These are phyloP conservation scores for Paxillus involutus DNA, from an alignment of 768 basidiomycete species.

Conservation along the genomic window DNA sequence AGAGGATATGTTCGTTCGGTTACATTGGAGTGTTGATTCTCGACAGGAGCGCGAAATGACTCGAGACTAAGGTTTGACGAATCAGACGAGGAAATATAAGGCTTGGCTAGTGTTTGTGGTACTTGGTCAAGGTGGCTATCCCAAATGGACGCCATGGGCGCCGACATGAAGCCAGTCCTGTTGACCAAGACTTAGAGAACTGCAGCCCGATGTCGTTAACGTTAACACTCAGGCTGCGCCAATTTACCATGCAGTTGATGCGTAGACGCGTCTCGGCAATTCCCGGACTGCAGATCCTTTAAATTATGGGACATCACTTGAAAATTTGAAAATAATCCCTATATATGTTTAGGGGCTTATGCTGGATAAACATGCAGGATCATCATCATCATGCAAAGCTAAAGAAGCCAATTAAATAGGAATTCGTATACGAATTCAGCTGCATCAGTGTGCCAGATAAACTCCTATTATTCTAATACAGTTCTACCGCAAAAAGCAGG, in stretches of 20 bases:
- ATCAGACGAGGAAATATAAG: not conserved
- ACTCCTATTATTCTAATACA: too few species aligned
- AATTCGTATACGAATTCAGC: too few species aligned
- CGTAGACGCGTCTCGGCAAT: conserved; percentile 13
- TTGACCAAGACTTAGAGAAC: not conserved
- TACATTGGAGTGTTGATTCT: not conserved
- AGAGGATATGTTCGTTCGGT: not conserved
- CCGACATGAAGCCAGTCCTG: conserved; percentile 9
- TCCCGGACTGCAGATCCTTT: not conserved
- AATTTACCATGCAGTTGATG: not conserved
- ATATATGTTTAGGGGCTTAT: too few species aligned
- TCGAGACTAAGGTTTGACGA: conserved; percentile 11
- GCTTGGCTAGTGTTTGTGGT: conserved; percentile 1
- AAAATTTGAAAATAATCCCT: too few species aligned
- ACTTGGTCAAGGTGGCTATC: conserved; percentile 12
- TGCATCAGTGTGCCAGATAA: too few species aligned
- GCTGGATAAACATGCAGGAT: too few species aligned
- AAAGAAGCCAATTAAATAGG: too few species aligned
- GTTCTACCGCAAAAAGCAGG: too few species aligned
- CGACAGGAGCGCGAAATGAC: conserved; percentile 4
- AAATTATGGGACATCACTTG: too few species aligned
- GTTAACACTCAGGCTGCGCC: not conserved
- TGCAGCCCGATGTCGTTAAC: not conserved
- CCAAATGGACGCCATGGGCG: conserved; percentile 14
- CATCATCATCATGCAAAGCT: too few species aligned